phyloP scores from a whole-genome alignment of 805 yeast genomes.

The Yarrowia divulgata region DNA sequence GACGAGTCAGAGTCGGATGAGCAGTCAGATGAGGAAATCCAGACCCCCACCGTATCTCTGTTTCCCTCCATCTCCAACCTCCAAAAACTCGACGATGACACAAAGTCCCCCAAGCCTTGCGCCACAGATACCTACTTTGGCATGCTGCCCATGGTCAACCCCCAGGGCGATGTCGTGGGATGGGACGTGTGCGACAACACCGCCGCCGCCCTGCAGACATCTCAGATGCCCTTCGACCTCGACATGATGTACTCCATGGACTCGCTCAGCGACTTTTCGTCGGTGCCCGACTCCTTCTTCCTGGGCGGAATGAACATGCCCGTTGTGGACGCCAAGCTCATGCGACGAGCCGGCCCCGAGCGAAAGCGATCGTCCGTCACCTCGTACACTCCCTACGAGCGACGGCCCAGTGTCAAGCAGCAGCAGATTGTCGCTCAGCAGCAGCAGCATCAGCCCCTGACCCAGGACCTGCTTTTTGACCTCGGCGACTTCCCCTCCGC shows the following conservation, averaged over 20 bases:
- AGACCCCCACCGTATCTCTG: constrained; percentile 27
- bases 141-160: constrained; percentile 38
- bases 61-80: constrained; percentile 37
- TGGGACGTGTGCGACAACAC: constrained; percentile 38
- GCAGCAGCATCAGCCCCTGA: constrained; percentile 38
- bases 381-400: constrained; percentile 24
- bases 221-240: constrained; percentile 32
- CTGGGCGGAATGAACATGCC: constrained; percentile 26
- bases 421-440: constrained; percentile 38
- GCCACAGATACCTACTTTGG: constrained; percentile 37
- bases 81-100: constrained; percentile 29
- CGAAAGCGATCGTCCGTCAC: constrained; percentile 29
- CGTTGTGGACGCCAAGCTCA: constrained; percentile 8
- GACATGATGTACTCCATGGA: constrained; percentile 36
- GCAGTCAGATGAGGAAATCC: constrained; percentile 25
- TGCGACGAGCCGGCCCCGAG: constrained; percentile 35
- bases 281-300: constrained; percentile 31
- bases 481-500: constrained; percentile 35
- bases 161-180: constrained; percentile 37
- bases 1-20: constrained; percentile 15
- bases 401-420: constrained; percentile 38
- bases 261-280: constrained; percentile 27
- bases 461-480: constrained; percentile 35
- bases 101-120: constrained; percentile 35
- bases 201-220: constrained; percentile 1